Evolutionary conservation across 2,329 filamentous ascomycete species (phyloP).

Genomic region (Plectosphaerella plurivora): DNA sequence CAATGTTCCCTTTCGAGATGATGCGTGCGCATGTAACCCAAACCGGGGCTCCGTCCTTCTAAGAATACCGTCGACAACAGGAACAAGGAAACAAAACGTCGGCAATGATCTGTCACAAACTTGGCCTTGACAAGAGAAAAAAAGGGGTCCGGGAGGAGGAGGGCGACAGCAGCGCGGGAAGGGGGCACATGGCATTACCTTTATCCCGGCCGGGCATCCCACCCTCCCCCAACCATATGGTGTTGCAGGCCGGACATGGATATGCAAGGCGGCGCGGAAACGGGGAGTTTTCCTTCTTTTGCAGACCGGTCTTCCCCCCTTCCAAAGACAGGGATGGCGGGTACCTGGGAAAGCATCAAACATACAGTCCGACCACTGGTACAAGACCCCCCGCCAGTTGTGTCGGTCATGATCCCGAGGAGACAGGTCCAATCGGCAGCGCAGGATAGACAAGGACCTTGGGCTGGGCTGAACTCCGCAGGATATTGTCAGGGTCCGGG

Average conservation of each 20-base stretch:
- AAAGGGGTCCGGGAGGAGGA: neutral
- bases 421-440: too few species aligned
- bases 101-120: constrained; percentile 1
- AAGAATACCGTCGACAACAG: constrained; percentile 1
- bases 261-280: too few species aligned
- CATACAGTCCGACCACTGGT: too few species aligned
- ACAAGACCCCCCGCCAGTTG: too few species aligned
- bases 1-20: neutral
- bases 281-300: neutral
- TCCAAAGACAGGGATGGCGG: neutral
- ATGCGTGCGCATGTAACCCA: neutral
- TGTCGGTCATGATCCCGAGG: too few species aligned
- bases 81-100: neutral
- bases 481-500: too few species aligned
- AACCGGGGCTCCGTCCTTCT: neutral
- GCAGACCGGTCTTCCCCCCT: neutral
- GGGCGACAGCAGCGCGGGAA: neutral
- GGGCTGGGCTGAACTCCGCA: too few species aligned
- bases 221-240: too few species aligned
- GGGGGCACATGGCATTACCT: neutral
- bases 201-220: neutral
- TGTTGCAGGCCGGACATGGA: too few species aligned
- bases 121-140: neutral
- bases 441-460: too few species aligned
- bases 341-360: neutral